Evolutionary conservation across 2,329 filamentous ascomycete species (phyloP).

Genomic region (Aspergillus pseudonomiae): DNA sequence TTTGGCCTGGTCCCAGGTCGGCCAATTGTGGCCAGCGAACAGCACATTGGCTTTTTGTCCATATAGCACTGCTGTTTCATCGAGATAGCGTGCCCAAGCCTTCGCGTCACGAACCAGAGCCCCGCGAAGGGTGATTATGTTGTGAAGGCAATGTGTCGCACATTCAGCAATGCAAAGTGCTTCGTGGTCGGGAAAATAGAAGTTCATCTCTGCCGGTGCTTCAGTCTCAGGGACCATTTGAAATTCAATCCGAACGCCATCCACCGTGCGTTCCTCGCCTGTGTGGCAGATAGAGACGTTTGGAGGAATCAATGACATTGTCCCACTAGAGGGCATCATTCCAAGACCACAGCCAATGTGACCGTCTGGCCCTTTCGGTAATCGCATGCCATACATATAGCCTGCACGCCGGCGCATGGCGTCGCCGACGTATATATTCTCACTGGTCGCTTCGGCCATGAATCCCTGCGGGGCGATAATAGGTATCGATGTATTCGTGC

Average conservation of each 20-base stretch:
- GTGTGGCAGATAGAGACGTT: conserved; percentile 36
- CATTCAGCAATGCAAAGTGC: conserved; percentile 45
- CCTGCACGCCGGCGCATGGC: conserved; percentile 44
- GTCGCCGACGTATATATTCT: conserved; percentile 44
- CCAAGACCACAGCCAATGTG: conserved; percentile 46
- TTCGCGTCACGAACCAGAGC: conserved; percentile 47
- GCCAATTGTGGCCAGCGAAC: conserved; percentile 47
- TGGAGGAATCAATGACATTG: conserved; percentile 38
- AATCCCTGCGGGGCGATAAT: conserved; percentile 45
- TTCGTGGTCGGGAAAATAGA: conserved; percentile 42
- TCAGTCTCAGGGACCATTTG: conserved; percentile 48
- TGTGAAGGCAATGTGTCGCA: conserved; percentile 47
- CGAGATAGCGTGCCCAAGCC: conserved; percentile 44
- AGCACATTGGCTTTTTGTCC: conserved; percentile 36
- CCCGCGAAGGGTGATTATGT: conserved; percentile 47
- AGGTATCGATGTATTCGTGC: conserved; percentile 9
- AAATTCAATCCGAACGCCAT: conserved; percentile 44
- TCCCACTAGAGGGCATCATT: conserved; percentile 33
- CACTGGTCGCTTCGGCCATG: conserved; percentile 41
- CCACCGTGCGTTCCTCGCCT: conserved; percentile 34
- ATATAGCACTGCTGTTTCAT: conserved; percentile 44
- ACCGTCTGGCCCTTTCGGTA: conserved; percentile 32
- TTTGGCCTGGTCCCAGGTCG: conserved; percentile 41
- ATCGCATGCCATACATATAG: conserved; percentile 45
- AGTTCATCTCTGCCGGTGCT: conserved; percentile 48